These are phyloP conservation scores for Anastatica hierochuntica DNA, from an alignment of 345 rosid species.

Conservation along the genomic window DNA sequence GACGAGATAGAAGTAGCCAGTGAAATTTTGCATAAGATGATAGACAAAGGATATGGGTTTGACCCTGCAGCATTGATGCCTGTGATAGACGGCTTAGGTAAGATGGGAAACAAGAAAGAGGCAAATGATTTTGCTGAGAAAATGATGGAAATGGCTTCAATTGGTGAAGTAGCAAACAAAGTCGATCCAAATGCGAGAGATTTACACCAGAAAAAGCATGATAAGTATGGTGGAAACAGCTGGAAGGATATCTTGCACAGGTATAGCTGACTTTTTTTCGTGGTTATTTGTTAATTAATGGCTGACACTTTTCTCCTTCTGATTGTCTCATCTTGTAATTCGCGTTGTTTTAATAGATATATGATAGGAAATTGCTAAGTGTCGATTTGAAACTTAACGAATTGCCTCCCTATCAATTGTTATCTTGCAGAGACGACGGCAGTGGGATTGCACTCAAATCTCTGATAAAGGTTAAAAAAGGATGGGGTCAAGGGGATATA, in stretches of 20 bases:
- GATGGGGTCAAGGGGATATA: constrained; percentile 72
- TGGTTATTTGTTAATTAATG: too few relatives aligned
- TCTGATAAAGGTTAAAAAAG: constrained; percentile 57
- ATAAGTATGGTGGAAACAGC: constrained; percentile 34
- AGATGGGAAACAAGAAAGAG: constrained; percentile 54
- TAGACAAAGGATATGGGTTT: constrained; percentile 53
- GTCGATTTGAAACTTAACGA: background rate
- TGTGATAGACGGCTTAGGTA: constrained; percentile 69
- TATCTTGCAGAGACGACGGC: constrained; percentile 79
- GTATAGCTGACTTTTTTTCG: constrained; percentile 32
- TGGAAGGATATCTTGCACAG: constrained; percentile 66
- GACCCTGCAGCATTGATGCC: constrained; percentile 90
- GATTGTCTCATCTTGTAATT: too few relatives aligned
- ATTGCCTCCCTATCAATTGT: constrained; percentile 5
- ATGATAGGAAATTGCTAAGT: too few relatives aligned
- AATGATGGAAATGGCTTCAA: constrained; percentile 82
- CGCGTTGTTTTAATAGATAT: too few relatives aligned
- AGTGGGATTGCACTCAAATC: constrained; percentile 73
- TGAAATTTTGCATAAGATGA: constrained; percentile 49
- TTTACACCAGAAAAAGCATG: constrained; percentile 24
- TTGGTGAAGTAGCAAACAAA: constrained; percentile 34
- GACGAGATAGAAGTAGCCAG: constrained; percentile 56
- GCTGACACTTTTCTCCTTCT: too few relatives aligned
- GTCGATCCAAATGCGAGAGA: constrained; percentile 23
- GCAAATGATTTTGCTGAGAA: constrained; percentile 70